Percentiles rank a stretch among this genome's conserved stretches.
Evolutionary conservation across 2,329 filamentous ascomycete species (phyloP).

Genomic region (Botryosphaeria dothidea): DNA sequence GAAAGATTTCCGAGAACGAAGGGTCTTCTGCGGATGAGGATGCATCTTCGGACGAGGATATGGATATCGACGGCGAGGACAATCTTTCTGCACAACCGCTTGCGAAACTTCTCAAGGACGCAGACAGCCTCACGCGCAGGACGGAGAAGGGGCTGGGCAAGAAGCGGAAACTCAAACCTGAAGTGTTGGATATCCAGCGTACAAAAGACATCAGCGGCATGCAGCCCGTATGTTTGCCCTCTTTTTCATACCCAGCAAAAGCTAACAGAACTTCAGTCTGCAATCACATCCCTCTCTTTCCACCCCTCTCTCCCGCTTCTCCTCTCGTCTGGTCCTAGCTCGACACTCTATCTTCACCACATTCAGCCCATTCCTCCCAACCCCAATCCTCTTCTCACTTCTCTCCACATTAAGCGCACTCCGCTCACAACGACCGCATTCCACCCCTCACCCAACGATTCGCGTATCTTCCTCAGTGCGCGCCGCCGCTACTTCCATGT

Average conservation of each 20-base stretch:
- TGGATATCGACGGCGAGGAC: slow-evolving; percentile 48
- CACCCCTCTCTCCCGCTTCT: slow-evolving; percentile 87
- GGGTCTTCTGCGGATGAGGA: slow-evolving; percentile 50
- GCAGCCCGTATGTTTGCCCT: slow-evolving; percentile 59
- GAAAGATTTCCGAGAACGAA: slow-evolving; percentile 42
- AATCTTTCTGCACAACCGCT: slow-evolving; percentile 70
- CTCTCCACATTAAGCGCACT: slow-evolving; percentile 80
- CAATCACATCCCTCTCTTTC: slow-evolving; percentile 82
- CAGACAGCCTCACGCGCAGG: slow-evolving; percentile 62
- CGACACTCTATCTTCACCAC: slow-evolving; percentile 86
- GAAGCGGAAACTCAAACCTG: slow-evolving; percentile 75
- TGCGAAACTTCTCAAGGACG: slow-evolving; percentile 75
- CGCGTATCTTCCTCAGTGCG: slow-evolving; percentile 84
- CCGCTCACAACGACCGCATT: slow-evolving; percentile 86
- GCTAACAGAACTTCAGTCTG: slow-evolving; percentile 49
- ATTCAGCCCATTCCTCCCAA: slow-evolving; percentile 73
- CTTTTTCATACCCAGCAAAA: background rate
- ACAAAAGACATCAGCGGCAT: slow-evolving; percentile 80
- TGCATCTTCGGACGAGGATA: slow-evolving; percentile 58
- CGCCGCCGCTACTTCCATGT: slow-evolving; percentile 89
- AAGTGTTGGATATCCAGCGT: slow-evolving; percentile 87
- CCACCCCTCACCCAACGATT: slow-evolving; percentile 64
- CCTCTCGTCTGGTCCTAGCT: slow-evolving; percentile 83
- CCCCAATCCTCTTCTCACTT: slow-evolving; percentile 87
- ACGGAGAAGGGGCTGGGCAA: slow-evolving; percentile 53